A percentile compares a stretch with the other conserved stretches of the same genome.
These are phyloP conservation scores for Saksenaea oblongispora DNA, from an alignment of 371 early-diverging fungal genomes.

Conservation along the genomic window DNA sequence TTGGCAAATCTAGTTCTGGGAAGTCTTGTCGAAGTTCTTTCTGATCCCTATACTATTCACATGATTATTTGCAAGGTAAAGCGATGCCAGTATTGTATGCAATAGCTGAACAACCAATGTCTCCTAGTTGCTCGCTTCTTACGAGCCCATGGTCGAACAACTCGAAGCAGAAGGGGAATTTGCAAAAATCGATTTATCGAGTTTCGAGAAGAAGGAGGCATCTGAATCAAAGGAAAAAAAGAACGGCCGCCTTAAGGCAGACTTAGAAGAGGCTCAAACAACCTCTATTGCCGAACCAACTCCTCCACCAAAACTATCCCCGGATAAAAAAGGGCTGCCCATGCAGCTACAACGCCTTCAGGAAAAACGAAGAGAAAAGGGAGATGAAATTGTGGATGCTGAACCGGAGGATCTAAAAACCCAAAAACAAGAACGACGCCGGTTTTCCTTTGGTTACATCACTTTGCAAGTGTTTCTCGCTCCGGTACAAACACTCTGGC, in stretches of 20 bases:
- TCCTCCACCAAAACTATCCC: slow-evolving; percentile 3
- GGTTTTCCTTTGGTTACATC: slow-evolving; percentile 49
- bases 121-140: slow-evolving; percentile 26
- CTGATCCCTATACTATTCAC: slow-evolving; percentile 62
- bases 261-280: slow-evolving; percentile 19
- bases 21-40: slow-evolving; percentile 47
- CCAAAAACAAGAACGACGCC: slow-evolving; percentile 18
- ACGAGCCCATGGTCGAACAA: slow-evolving; percentile 29
- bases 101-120: not conserved
- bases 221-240: not conserved
- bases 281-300: slow-evolving; percentile 4
- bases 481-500: slow-evolving; percentile 36
- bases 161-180: slow-evolving; percentile 36
- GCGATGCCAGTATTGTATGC: not conserved
- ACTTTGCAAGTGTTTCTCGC: slow-evolving; percentile 43
- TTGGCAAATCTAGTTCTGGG: slow-evolving; percentile 49
- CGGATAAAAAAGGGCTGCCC: slow-evolving; percentile 24
- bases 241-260: not conserved
- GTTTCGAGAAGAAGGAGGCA: not conserved
- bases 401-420: slow-evolving; percentile 21
- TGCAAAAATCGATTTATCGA: slow-evolving; percentile 22
- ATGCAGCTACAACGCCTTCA: slow-evolving; percentile 45
- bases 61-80: slow-evolving; percentile 60
- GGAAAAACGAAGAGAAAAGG: slow-evolving; percentile 31
- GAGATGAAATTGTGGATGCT: slow-evolving; percentile 18